Conservation (phyloP, 768 basidiomycete genomes). For the Boletus vinaceobasis region DNA sequence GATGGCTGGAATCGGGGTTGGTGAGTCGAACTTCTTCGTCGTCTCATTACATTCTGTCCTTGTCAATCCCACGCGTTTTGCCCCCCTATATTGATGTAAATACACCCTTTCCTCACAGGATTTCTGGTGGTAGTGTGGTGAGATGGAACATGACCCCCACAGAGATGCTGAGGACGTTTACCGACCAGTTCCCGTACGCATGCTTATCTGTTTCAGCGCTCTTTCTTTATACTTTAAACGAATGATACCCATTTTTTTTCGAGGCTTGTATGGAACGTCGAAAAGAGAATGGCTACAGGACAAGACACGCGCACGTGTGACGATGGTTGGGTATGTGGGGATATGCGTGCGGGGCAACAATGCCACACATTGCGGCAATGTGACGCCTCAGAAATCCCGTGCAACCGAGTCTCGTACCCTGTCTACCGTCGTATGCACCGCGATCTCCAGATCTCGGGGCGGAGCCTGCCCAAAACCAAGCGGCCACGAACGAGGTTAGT, state of each 20-base stretch:
- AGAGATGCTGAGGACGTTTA: slow-evolving; percentile 19
- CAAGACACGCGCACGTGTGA: not conserved
- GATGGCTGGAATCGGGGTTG: slow-evolving; percentile 59
- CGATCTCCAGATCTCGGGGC: slow-evolving; percentile 9
- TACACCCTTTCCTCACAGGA: slow-evolving; percentile 10
- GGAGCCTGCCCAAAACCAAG: not conserved
- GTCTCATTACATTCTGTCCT: too few species aligned
- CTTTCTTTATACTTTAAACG: not conserved
- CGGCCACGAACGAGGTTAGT: not conserved
- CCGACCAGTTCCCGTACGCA: slow-evolving; percentile 10
- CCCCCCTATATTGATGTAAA: slow-evolving; percentile 14
- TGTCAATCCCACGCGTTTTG: too few species aligned
- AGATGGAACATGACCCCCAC: slow-evolving; percentile 30
- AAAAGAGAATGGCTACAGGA: not conserved
- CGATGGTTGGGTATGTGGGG: not conserved
- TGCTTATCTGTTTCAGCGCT: not conserved
- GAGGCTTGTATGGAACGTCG: not conserved
- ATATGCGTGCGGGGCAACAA: not conserved
- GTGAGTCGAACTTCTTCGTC: slow-evolving; percentile 34
- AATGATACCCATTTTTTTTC: not conserved
- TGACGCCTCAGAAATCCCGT: not conserved
- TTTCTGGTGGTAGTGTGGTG: slow-evolving; percentile 28
- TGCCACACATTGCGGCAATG: not conserved
- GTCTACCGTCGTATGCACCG: slow-evolving; percentile 6
- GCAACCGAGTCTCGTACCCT: not conserved